Evolutionary conservation across 495 filamentous ascomycete genomes (phyloP).

Genomic region (Cercophora sp.): DNA sequence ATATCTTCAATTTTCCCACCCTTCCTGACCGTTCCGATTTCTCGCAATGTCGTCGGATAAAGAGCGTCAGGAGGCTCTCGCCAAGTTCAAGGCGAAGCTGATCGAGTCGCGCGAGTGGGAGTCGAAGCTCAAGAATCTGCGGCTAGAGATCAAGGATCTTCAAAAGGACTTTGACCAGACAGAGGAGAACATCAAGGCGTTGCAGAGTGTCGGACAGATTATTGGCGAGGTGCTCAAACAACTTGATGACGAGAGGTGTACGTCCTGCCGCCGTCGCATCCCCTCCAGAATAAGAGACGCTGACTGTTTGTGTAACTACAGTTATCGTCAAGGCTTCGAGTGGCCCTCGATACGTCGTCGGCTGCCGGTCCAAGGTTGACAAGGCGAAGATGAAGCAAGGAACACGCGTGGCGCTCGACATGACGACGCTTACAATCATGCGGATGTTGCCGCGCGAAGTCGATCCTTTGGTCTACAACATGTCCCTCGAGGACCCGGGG

Average conservation of each 20-base stretch:
- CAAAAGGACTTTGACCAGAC: slow-evolving; percentile 94
- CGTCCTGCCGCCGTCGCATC: slow-evolving; percentile 29
- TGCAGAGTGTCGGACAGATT: slow-evolving; percentile 99
- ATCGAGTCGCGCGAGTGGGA: slow-evolving; percentile 98
- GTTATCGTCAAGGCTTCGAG: slow-evolving; percentile 85
- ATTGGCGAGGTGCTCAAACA: slow-evolving; percentile 99
- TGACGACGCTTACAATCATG: slow-evolving; percentile 99
- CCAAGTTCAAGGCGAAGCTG: slow-evolving; percentile 87
- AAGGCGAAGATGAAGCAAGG: slow-evolving; percentile 96
- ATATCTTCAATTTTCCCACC: neutral
- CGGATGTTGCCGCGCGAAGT: slow-evolving; percentile 98
- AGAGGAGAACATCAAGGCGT: slow-evolving; percentile 98
- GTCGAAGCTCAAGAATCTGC: slow-evolving; percentile 86
- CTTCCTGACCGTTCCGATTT: neutral
- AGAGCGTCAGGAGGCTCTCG: slow-evolving; percentile 78
- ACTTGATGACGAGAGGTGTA: slow-evolving; percentile 98
- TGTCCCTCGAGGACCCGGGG: slow-evolving; percentile 97
- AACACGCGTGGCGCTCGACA: slow-evolving; percentile 95
- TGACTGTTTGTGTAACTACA: slow-evolving; percentile 20
- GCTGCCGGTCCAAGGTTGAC: slow-evolving; percentile 97
- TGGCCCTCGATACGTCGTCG: slow-evolving; percentile 96
- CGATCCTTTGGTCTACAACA: slow-evolving; percentile 98
- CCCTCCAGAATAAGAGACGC: neutral
- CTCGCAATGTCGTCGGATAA: slow-evolving; percentile 41
- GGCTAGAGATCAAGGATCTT: slow-evolving; percentile 89